Percentiles rank a stretch among this genome's conserved stretches.
Evolutionary conservation across 75 land plant genomes (phyloP).

Genomic region (Larix kaempferi): DNA sequence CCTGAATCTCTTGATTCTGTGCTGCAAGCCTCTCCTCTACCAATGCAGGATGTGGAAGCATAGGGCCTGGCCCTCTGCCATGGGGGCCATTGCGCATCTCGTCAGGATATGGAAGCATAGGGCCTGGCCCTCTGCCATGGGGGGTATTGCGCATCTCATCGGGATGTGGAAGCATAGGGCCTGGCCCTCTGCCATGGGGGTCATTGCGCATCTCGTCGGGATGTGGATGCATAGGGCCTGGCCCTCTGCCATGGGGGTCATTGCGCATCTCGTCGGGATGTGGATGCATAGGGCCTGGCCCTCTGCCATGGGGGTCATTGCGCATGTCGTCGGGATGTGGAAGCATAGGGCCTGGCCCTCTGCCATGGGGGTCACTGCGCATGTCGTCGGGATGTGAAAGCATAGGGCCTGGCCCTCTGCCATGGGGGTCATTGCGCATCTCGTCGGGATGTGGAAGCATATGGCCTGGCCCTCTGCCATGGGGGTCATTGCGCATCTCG

Average conservation of each 20-base stretch:
- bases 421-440: no score
- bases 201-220: slow-evolving; percentile 14
- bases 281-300: no score
- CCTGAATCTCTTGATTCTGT: slow-evolving; percentile 58
- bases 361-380: no score
- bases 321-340: no score
- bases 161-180: slow-evolving; percentile 24
- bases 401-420: no score
- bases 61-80: not conserved
- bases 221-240: slow-evolving; percentile 11
- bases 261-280: no score
- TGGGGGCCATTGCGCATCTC: no score
- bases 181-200: not conserved
- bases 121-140: not conserved
- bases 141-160: not conserved
- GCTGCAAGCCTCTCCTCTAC: slow-evolving; percentile 74
- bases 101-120: slow-evolving; percentile 26
- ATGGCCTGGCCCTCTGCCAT: not conserved
- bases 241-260: not conserved
- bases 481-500: no score
- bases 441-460: slow-evolving; percentile 24
- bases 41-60: slow-evolving; percentile 32
- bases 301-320: no score
- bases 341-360: no score
- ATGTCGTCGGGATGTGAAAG: no score